Conservation (phyloP, 495 filamentous ascomycete genomes). For the Staphylotrichum longicolle region DNA sequence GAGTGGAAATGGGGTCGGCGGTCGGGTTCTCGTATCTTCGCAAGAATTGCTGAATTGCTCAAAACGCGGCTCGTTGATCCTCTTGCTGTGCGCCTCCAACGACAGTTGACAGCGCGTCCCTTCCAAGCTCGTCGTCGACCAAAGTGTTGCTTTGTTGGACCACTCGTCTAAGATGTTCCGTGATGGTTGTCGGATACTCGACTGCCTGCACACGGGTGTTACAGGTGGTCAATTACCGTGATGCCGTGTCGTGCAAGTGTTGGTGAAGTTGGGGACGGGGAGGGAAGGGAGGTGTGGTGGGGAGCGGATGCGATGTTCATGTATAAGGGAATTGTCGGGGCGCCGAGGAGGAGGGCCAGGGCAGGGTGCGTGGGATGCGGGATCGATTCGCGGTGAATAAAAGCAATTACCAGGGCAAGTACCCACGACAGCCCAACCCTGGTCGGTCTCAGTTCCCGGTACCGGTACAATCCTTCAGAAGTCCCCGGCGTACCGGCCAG, state of each 20-base stretch:
- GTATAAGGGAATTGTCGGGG: slow-evolving; percentile 34
- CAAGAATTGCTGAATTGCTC: background rate
- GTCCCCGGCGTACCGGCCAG: slow-evolving; percentile 32
- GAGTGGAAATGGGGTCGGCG: slow-evolving; percentile 16
- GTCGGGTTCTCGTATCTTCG: background rate
- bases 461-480: slow-evolving; percentile 30
- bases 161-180: background rate
- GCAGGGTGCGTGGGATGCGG: slow-evolving; percentile 29
- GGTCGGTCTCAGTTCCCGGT: slow-evolving; percentile 29
- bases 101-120: background rate
- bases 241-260: slow-evolving; percentile 17
- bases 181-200: background rate
- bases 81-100: background rate
- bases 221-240: slow-evolving; percentile 10
- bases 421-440: slow-evolving; percentile 23
- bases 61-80: background rate
- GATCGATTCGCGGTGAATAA: slow-evolving; percentile 27
- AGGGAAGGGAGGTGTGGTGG: slow-evolving; percentile 33
- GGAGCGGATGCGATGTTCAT: slow-evolving; percentile 34
- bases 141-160: slow-evolving; percentile 1
- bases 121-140: slow-evolving; percentile 2
- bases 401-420: slow-evolving; percentile 31
- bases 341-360: slow-evolving; percentile 21
- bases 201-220: slow-evolving; percentile 2
- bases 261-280: slow-evolving; percentile 22